phyloP scores from a whole-genome alignment of 2,329 filamentous ascomycete species.

The Aspergillus eucalypticola region DNA sequence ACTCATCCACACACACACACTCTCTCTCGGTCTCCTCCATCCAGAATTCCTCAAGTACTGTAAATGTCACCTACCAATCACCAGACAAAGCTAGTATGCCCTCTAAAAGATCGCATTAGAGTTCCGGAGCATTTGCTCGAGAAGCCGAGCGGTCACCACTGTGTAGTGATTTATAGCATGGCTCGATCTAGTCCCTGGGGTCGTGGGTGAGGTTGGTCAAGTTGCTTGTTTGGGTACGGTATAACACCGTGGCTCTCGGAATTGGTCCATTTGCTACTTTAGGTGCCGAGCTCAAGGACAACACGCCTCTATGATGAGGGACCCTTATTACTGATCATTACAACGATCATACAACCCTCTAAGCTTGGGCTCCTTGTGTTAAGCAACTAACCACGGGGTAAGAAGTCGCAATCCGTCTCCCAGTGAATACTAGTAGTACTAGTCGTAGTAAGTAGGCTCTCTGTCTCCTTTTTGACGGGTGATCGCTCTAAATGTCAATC shows the following conservation, averaged over 20 bases:
- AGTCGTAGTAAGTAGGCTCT: background rate
- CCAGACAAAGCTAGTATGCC: background rate
- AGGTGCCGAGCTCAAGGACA: background rate
- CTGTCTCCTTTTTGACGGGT: slow-evolving; percentile 17
- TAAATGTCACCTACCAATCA: slow-evolving; percentile 6
- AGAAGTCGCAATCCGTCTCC: background rate
- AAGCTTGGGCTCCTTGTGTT: background rate
- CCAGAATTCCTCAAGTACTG: slow-evolving; percentile 13
- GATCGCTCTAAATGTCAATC: slow-evolving; percentile 20
- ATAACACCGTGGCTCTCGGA: background rate
- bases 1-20: background rate
- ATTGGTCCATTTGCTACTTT: background rate
- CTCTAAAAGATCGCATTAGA: background rate
- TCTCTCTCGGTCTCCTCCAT: too few relatives aligned
- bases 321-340: background rate
- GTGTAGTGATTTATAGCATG: background rate
- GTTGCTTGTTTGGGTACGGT: background rate
- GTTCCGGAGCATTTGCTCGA: slow-evolving; percentile 8
- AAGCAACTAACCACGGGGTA: background rate
- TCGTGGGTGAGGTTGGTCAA: background rate
- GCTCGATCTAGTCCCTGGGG: background rate
- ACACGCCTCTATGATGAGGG: background rate
- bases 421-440: background rate
- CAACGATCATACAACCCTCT: background rate
- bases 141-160: background rate